Percentiles rank a stretch among this genome's conserved stretches.
Conservation (phyloP, 129 eudicot genomes). For the Dittrichia graveolens region DNA sequence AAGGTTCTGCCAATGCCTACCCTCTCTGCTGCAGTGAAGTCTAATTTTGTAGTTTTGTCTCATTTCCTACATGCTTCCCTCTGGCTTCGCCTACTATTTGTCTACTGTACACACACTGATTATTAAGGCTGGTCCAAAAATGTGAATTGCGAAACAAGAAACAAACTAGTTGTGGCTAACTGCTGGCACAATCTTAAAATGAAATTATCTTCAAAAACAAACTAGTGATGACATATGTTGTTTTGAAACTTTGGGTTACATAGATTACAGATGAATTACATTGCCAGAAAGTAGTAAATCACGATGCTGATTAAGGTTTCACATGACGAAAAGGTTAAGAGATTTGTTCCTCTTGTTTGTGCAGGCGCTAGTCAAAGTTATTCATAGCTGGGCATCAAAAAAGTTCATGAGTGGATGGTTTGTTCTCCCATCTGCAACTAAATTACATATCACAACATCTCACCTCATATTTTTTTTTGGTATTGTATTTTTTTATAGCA, state of each 20-base stretch:
- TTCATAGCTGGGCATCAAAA: constrained; percentile 84
- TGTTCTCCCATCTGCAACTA: constrained; percentile 21
- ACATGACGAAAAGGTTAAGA: constrained; percentile 4
- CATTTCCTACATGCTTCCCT: too few relatives aligned
- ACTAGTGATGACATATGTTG: background rate
- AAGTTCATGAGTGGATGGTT: constrained; percentile 91
- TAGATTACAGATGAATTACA: background rate
- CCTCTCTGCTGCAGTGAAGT: too few relatives aligned
- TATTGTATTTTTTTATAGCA: background rate
- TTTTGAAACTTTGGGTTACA: background rate
- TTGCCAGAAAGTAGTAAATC: background rate
- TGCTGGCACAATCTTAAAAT: background rate
- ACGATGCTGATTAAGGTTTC: constrained; percentile 9
- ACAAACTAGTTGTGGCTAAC: background rate
- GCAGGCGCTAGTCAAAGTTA: constrained; percentile 67
- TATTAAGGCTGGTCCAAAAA: too few relatives aligned
- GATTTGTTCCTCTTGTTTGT: constrained; percentile 27
- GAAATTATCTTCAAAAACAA: background rate
- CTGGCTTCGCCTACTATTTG: too few relatives aligned
- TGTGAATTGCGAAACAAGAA: background rate
- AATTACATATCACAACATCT: constrained; percentile 15
- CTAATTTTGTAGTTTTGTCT: too few relatives aligned
- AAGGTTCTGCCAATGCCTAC: too few relatives aligned
- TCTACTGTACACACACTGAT: too few relatives aligned
- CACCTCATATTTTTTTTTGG: background rate